Percentiles rank a stretch among this genome's conserved stretches.
phyloP scores from a whole-genome alignment of 345 rosid species.

The Salix koriyanagi region DNA sequence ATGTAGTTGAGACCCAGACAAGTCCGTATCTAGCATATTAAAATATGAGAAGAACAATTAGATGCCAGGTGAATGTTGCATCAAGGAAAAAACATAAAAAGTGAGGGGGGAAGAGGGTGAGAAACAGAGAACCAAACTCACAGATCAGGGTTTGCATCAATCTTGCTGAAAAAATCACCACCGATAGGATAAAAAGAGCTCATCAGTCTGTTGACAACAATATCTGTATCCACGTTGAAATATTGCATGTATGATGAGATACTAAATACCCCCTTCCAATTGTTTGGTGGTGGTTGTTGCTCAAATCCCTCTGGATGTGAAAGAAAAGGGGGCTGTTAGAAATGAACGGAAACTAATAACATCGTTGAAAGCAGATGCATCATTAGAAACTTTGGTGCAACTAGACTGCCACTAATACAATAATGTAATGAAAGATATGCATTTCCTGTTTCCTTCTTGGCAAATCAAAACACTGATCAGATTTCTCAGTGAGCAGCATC shows the following conservation, averaged over 20 bases:
- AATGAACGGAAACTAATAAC: neutral
- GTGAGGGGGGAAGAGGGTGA: neutral
- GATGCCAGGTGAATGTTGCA: neutral
- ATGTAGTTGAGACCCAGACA: constrained; percentile 85
- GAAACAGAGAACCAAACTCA: constrained; percentile 38
- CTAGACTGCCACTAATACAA: neutral
- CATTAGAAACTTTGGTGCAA: neutral
- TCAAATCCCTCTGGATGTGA: constrained; percentile 61
- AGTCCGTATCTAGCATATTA: constrained; percentile 70
- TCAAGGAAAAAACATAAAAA: neutral
- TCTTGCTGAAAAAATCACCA: constrained; percentile 86
- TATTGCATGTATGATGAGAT: constrained; percentile 77
- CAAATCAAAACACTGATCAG: neutral
- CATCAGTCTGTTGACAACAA: constrained; percentile 72
- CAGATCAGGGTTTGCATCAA: constrained; percentile 93
- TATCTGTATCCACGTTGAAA: constrained; percentile 84
- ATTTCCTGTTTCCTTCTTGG: neutral
- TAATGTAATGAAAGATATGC: neutral
- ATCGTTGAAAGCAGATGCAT: neutral
- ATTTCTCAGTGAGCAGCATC: neutral
- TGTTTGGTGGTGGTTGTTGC: constrained; percentile 67
- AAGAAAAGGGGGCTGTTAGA: neutral
- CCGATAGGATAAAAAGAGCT: constrained; percentile 65
- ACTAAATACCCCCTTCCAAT: constrained; percentile 79
- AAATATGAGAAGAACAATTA: neutral